phyloP scores from a whole-genome alignment of 1,284 basidiomycete species.

The Retiboletus flavoniger region DNA sequence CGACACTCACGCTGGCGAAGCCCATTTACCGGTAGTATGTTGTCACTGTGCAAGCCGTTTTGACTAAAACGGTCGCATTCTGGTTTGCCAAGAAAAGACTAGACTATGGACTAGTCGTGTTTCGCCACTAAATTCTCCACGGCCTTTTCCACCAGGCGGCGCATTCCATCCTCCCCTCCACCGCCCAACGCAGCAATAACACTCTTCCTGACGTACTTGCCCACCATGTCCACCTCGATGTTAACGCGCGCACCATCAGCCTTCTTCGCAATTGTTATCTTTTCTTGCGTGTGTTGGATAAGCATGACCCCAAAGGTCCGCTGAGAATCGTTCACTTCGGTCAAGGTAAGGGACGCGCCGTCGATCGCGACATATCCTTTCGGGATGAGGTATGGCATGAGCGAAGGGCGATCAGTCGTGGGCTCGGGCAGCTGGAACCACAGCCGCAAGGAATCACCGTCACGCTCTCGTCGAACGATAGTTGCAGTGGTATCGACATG shows the following conservation, averaged over 20 bases:
- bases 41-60: constrained; percentile 4
- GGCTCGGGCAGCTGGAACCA: constrained; percentile 73
- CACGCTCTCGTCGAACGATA: constrained; percentile 63
- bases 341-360: constrained; percentile 92
- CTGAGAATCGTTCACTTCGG: constrained; percentile 70
- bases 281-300: constrained; percentile 90
- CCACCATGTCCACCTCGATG: constrained; percentile 92
- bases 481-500: constrained; percentile 91
- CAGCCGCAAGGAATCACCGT: constrained; percentile 87
- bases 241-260: constrained; percentile 81
- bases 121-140: constrained; percentile 67
- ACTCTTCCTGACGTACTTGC: constrained; percentile 84
- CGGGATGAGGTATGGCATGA: constrained; percentile 85
- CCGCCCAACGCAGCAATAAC: constrained; percentile 73
- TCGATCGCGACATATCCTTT: constrained; percentile 97
- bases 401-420: constrained; percentile 58
- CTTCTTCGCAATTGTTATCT: constrained; percentile 83
- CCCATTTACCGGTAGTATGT: background rate
- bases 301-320: constrained; percentile 91
- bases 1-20: background rate
- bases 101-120: constrained; percentile 34
- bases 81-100: constrained; percentile 9
- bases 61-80: background rate
- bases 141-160: constrained; percentile 64
- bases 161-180: constrained; percentile 53